Evolutionary conservation across 2,329 filamentous ascomycete genomes (phyloP).

Genomic region (Trichoderma gracile): DNA sequence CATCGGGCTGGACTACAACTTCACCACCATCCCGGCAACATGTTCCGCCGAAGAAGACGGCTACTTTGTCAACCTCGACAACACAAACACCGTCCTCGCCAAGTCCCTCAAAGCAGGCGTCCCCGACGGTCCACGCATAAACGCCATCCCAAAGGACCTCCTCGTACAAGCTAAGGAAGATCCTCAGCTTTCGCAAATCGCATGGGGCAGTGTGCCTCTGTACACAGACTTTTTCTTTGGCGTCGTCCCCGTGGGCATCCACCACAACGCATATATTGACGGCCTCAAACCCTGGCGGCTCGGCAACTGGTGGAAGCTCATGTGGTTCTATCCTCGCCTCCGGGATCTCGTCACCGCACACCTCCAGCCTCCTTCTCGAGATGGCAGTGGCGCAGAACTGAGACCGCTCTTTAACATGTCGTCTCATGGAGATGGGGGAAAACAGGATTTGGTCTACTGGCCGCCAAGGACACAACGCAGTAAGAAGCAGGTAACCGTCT

Average conservation of each 20-base stretch:
- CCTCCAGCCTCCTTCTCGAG: not conserved
- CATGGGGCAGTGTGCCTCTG: slow-evolving; percentile 6
- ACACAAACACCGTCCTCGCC: slow-evolving; percentile 30
- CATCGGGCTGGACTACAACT: slow-evolving; percentile 44
- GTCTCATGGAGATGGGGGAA: not conserved
- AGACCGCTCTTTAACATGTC: not conserved
- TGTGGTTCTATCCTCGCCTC: slow-evolving; percentile 9
- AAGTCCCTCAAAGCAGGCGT: slow-evolving; percentile 33
- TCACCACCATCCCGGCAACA: slow-evolving; percentile 37
- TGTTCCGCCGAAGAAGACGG: slow-evolving; percentile 41
- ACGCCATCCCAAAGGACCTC: not conserved
- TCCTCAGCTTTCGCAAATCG: not conserved
- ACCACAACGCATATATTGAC: slow-evolving; percentile 20
- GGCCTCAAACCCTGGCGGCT: not conserved
- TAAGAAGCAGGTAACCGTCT: not conserved
- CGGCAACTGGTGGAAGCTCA: not conserved
- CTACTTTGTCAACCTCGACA: slow-evolving; percentile 37
- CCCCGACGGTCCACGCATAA: slow-evolving; percentile 1
- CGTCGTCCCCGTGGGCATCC: slow-evolving; percentile 10
- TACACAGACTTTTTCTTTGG: slow-evolving; percentile 12
- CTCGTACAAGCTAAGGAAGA: not conserved
- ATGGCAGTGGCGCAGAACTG: too few relatives aligned
- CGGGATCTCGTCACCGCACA: slow-evolving; percentile 8
- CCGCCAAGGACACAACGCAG: not conserved
- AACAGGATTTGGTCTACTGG: not conserved